These are phyloP conservation scores for Spiromastix sp. DNA, from an alignment of 2,329 filamentous ascomycete genomes.

Conservation along the genomic window DNA sequence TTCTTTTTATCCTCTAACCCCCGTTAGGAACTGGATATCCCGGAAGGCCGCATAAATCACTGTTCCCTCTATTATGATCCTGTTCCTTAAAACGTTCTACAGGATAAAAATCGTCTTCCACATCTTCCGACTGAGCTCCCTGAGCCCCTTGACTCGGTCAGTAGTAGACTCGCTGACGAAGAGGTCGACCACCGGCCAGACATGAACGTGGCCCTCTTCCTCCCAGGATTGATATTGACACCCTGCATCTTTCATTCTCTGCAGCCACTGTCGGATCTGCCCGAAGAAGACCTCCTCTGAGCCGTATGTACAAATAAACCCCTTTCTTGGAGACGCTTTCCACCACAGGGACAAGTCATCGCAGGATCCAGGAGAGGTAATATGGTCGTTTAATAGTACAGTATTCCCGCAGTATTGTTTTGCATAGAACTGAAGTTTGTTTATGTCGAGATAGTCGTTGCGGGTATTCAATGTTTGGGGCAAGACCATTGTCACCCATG, in stretches of 20 bases:
- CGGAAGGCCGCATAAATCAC: too few species aligned
- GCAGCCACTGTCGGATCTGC: slow-evolving; percentile 44
- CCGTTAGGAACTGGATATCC: too few species aligned
- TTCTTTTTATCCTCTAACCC: too few species aligned
- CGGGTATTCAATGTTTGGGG: slow-evolving; percentile 55
- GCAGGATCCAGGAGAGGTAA: slow-evolving; percentile 62
- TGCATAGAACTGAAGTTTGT: slow-evolving; percentile 59
- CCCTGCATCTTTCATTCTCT: slow-evolving; percentile 48
- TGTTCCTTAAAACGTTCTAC: too few species aligned
- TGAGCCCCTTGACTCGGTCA: slow-evolving; percentile 38
- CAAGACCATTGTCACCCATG: slow-evolving; percentile 68
- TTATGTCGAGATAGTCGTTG: slow-evolving; percentile 64
- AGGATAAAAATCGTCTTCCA: too few species aligned
- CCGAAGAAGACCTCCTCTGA: slow-evolving; percentile 67
- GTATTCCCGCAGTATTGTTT: slow-evolving; percentile 53
- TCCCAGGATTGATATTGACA: slow-evolving; percentile 44
- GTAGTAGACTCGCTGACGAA: slow-evolving; percentile 42
- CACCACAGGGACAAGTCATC: slow-evolving; percentile 56
- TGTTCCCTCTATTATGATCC: too few species aligned
- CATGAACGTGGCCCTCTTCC: slow-evolving; percentile 57
- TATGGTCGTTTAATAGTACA: slow-evolving; percentile 41
- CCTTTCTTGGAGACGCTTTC: slow-evolving; percentile 53
- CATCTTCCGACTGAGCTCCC: not conserved
- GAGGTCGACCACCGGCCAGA: slow-evolving; percentile 64
- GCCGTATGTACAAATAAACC: slow-evolving; percentile 62